Evolutionary conservation across 306 rosid species (phyloP).

Genomic region (Rosa lucieae): DNA sequence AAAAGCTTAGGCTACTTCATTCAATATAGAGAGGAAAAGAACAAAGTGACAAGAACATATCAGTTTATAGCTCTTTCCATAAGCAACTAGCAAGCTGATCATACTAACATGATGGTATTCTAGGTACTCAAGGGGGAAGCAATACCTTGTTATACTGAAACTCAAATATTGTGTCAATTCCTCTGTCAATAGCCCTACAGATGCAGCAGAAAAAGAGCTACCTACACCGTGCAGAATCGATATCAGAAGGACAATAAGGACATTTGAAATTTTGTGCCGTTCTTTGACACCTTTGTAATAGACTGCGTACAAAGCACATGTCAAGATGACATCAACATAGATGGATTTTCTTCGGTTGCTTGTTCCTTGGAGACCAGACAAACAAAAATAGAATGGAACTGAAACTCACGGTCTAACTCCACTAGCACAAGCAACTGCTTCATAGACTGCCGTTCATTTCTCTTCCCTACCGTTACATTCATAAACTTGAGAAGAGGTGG

Average conservation of each 20-base stretch:
- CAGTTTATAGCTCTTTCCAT: too few species aligned
- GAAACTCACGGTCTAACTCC: slow-evolving; percentile 72
- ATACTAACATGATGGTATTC: too few species aligned
- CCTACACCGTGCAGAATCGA: slow-evolving; percentile 56
- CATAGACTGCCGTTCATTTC: slow-evolving; percentile 85
- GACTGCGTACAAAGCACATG: slow-evolving; percentile 96
- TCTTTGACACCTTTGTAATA: slow-evolving; percentile 87
- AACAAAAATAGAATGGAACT: slow-evolving; percentile 90
- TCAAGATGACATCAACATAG: slow-evolving; percentile 87
- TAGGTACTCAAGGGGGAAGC: too few species aligned
- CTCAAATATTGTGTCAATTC: too few species aligned
- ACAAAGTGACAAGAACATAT: too few species aligned
- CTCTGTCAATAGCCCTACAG: neutral
- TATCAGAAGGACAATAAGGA: slow-evolving; percentile 77
- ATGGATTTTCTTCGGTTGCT: slow-evolving; percentile 82
- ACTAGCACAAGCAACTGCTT: slow-evolving; percentile 82
- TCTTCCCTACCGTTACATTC: slow-evolving; percentile 85
- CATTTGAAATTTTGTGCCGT: slow-evolving; percentile 78
- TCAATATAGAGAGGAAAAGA: too few species aligned
- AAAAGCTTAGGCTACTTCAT: too few species aligned
- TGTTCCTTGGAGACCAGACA: slow-evolving; percentile 96
- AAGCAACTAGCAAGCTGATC: too few species aligned
- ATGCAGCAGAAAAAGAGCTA: slow-evolving; percentile 54
- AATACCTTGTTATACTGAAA: too few species aligned
- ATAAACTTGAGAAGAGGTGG: slow-evolving; percentile 73